Evolutionary conservation across 257 asterid species (phyloP).

Genomic region (Solanum virginianum): DNA sequence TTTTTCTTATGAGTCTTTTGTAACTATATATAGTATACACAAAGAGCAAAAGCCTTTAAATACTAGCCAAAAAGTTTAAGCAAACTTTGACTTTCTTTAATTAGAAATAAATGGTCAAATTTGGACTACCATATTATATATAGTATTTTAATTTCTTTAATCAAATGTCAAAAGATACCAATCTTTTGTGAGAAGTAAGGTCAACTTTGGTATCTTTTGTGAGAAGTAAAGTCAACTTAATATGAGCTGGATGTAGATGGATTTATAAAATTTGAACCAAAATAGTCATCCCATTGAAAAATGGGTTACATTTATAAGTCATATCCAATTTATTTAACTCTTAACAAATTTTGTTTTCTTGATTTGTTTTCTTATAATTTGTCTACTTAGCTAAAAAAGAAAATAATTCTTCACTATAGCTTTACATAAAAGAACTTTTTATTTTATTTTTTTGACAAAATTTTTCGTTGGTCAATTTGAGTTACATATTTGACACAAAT

Average conservation of each 20-base stretch:
- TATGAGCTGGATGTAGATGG: neutral
- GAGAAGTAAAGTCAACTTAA: rapidly evolving
- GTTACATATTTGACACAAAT: neutral
- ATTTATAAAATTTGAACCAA: neutral
- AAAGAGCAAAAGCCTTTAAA: neutral
- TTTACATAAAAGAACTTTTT: neutral
- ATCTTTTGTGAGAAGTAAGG: neutral
- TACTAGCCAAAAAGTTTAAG: neutral
- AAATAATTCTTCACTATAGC: neutral
- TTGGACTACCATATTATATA: neutral
- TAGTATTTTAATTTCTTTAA: too few species aligned
- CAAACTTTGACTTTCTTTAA: neutral
- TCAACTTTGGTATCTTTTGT: rapidly evolving
- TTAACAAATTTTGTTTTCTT: neutral
- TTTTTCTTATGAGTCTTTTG: neutral
- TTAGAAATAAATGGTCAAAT: neutral
- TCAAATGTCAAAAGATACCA: neutral
- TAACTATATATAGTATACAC: neutral
- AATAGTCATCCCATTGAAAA: neutral
- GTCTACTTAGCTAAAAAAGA: neutral
- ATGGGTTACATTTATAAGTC: neutral
- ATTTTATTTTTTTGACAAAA: neutral
- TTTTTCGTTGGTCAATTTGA: neutral
- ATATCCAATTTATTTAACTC: neutral
- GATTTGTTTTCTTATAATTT: neutral